A percentile compares a stretch with the other conserved stretches of the same genome.
Evolutionary conservation across 2,329 filamentous ascomycete species (phyloP).

Genomic region (Fusarium anthophilum): DNA sequence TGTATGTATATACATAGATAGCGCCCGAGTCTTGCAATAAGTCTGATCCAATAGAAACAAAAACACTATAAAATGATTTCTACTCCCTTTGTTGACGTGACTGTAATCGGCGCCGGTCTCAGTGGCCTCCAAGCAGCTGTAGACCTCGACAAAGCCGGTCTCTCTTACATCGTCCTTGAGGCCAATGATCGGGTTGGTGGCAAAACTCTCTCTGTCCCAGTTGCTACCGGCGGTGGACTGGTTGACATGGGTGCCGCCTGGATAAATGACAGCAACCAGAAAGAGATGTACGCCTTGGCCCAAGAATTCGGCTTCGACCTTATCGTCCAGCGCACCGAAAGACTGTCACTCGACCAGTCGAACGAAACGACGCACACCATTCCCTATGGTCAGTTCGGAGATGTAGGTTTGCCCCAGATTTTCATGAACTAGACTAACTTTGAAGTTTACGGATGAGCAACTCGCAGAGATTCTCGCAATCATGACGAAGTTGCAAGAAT

Average conservation of each 20-base stretch:
- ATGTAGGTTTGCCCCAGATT: not conserved
- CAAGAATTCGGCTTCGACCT: slow-evolving; percentile 4
- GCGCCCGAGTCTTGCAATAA: no score
- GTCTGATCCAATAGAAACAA: no score
- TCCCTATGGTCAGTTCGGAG: not conserved
- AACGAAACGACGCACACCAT: not conserved
- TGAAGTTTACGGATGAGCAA: not conserved
- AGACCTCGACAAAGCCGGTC: slow-evolving; percentile 44
- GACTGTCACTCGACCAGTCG: not conserved
- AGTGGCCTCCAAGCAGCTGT: slow-evolving; percentile 47
- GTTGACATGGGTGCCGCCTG: slow-evolving; percentile 23
- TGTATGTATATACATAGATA: no score
- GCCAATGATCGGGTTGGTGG: slow-evolving; percentile 58
- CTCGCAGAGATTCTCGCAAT: not conserved
- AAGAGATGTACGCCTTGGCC: slow-evolving; percentile 9
- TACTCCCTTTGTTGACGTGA: not conserved
- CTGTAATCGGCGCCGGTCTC: slow-evolving; percentile 35
- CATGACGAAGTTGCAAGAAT: not conserved
- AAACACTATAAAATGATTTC: not conserved
- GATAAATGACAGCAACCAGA: slow-evolving; percentile 23
- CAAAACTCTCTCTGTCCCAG: slow-evolving; percentile 43
- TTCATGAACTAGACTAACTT: not conserved
- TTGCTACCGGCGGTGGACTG: accelerated
- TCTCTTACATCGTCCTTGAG: slow-evolving; percentile 55
- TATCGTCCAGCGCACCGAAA: not conserved